phyloP scores from a whole-genome alignment of 2,329 filamentous ascomycete genomes.

The Microdochium nivale region DNA sequence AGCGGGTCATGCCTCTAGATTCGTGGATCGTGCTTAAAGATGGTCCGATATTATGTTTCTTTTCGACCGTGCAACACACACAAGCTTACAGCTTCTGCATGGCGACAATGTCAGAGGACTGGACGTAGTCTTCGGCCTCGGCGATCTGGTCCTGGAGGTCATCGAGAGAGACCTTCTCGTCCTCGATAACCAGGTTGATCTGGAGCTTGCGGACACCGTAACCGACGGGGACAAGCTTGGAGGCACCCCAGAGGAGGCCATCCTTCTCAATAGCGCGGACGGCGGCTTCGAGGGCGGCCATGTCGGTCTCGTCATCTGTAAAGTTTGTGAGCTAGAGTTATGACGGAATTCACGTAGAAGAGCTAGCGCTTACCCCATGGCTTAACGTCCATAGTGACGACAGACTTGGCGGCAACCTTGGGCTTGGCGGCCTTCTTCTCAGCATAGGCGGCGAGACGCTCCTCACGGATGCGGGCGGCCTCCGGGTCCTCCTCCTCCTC shows the following conservation, averaged over 20 bases:
- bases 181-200: conserved; percentile 96
- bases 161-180: conserved; percentile 84
- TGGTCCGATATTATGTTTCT: conserved; percentile 9
- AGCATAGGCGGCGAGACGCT: conserved; percentile 86
- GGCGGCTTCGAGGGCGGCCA: conserved; percentile 69
- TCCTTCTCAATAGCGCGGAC: conserved; percentile 84
- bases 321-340: conserved; percentile 8
- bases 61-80: conserved; percentile 9
- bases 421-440: conserved; percentile 94
- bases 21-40: conserved; percentile 20
- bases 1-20: conserved; percentile 13
- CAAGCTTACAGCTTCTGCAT: conserved; percentile 81
- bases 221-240: conserved; percentile 81
- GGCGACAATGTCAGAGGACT: conserved; percentile 83
- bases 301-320: conserved; percentile 85
- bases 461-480: conserved; percentile 74
- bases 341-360: not conserved
- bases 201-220: conserved; percentile 99
- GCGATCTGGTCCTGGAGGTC: conserved; percentile 80
- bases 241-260: conserved; percentile 91
- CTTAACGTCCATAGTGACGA: conserved; percentile 95
- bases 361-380: conserved; percentile 75
- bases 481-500: conserved; percentile 94
- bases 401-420: conserved; percentile 90
- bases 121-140: conserved; percentile 87